phyloP scores from a whole-genome alignment of 2,329 filamentous ascomycete species.

The Claviceps quebecensis region DNA sequence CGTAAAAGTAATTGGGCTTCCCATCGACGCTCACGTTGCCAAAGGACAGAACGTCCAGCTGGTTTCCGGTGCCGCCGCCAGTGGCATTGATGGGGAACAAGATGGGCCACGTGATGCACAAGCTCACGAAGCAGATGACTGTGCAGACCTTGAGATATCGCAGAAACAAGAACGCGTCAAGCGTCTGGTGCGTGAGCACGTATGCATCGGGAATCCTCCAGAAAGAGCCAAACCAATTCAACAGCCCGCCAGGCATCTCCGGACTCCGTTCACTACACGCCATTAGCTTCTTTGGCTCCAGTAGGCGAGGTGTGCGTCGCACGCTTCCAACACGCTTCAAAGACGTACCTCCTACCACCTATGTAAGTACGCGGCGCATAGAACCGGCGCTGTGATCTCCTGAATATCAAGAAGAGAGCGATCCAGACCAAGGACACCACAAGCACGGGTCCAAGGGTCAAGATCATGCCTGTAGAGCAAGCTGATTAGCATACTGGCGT shows the following conservation, averaged over 20 bases:
- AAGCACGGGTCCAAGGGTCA: constrained; percentile 40
- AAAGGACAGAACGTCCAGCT: constrained; percentile 42
- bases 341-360: constrained; percentile 30
- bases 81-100: constrained; percentile 75
- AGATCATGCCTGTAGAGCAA: constrained; percentile 23
- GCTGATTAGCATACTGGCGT: constrained; percentile 1
- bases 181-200: constrained; percentile 70
- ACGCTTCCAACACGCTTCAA: background rate
- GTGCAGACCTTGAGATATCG: constrained; percentile 69
- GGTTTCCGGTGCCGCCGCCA: constrained; percentile 47
- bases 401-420: constrained; percentile 34
- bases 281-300: background rate
- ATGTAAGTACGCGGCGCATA: constrained; percentile 42
- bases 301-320: background rate
- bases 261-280: constrained; percentile 38
- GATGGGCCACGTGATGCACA: constrained; percentile 71
- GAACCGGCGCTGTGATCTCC: constrained; percentile 34
- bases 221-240: constrained; percentile 50
- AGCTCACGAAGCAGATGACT: constrained; percentile 68
- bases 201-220: constrained; percentile 58
- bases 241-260: constrained; percentile 38
- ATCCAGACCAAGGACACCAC: constrained; percentile 34
- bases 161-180: constrained; percentile 80
- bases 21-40: constrained; percentile 32
- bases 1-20: constrained; percentile 57